Conservation (phyloP, 257 asterid genomes). For the Ajuga chamaepitys region DNA sequence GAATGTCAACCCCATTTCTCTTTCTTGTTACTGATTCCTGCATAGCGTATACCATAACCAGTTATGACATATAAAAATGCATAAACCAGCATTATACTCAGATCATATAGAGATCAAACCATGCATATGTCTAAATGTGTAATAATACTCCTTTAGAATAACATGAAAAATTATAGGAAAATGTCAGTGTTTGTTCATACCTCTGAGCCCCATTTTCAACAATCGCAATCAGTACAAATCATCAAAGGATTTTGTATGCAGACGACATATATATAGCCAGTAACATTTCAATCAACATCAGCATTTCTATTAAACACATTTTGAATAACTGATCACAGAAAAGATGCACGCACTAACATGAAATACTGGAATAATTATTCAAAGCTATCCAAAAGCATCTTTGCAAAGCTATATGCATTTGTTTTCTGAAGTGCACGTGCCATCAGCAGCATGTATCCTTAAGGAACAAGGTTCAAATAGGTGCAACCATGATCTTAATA, state of each 20-base stretch:
- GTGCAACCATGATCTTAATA: not conserved
- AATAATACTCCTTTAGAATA: no score
- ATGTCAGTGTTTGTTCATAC: no score
- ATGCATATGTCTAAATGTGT: no score
- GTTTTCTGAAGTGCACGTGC: not conserved
- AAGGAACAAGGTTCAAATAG: not conserved
- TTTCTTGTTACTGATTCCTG: constrained; percentile 33
- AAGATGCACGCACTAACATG: not conserved
- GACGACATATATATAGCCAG: no score
- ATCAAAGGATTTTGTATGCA: no score
- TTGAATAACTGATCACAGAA: not conserved
- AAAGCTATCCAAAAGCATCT: not conserved
- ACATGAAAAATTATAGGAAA: no score
- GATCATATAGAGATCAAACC: not conserved
- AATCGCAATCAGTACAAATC: no score
- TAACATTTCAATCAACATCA: not conserved
- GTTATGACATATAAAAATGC: not conserved
- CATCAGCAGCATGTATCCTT: not conserved
- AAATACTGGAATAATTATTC: not conserved
- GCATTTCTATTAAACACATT: not conserved
- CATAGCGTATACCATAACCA: constrained; percentile 1
- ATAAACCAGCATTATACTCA: not conserved
- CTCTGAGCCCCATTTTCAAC: no score
- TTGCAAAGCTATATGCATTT: not conserved
- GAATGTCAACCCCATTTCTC: constrained; percentile 59